Evolutionary conservation across 768 basidiomycete species (phyloP).

Genomic region (Phaeotremella fagi): DNA sequence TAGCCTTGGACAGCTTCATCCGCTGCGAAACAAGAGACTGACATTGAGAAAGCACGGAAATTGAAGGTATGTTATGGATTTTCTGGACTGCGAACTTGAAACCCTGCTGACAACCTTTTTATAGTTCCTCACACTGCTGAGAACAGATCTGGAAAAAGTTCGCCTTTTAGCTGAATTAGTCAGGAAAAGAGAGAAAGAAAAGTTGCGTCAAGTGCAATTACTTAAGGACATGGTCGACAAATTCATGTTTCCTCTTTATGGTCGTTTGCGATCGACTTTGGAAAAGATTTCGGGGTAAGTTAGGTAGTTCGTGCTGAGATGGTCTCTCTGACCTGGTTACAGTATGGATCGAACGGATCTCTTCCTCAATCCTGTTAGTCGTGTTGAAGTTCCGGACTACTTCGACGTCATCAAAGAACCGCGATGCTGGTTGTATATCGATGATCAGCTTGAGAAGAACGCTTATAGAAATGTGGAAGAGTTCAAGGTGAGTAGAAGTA

Average conservation of each 20-base stretch:
- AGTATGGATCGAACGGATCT: constrained; percentile 69
- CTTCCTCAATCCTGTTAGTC: constrained; percentile 73
- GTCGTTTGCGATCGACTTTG: constrained; percentile 60
- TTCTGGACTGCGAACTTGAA: background rate
- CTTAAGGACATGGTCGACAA: constrained; percentile 63
- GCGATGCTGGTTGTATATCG: constrained; percentile 88
- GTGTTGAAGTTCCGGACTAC: constrained; percentile 77
- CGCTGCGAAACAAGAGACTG: constrained; percentile 60
- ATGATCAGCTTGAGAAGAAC: constrained; percentile 76
- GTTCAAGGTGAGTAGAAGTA: constrained; percentile 58
- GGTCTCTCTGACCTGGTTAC: background rate
- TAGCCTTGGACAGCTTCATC: constrained; percentile 85
- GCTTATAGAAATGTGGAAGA: constrained; percentile 65
- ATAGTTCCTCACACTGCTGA: constrained; percentile 61
- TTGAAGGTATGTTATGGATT: constrained; percentile 58
- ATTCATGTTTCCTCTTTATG: constrained; percentile 65
- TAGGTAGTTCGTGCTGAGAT: background rate
- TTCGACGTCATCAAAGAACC: constrained; percentile 81
- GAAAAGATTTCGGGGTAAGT: constrained; percentile 67
- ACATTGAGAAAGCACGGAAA: constrained; percentile 75
- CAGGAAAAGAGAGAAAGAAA: constrained; percentile 74
- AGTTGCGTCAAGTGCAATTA: constrained; percentile 59
- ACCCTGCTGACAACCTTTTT: constrained; percentile 8
- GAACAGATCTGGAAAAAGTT: constrained; percentile 71
- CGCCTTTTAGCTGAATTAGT: constrained; percentile 62